phyloP scores from a whole-genome alignment of 2,329 filamentous ascomycete genomes.

The Colletotrichum godetiae region DNA sequence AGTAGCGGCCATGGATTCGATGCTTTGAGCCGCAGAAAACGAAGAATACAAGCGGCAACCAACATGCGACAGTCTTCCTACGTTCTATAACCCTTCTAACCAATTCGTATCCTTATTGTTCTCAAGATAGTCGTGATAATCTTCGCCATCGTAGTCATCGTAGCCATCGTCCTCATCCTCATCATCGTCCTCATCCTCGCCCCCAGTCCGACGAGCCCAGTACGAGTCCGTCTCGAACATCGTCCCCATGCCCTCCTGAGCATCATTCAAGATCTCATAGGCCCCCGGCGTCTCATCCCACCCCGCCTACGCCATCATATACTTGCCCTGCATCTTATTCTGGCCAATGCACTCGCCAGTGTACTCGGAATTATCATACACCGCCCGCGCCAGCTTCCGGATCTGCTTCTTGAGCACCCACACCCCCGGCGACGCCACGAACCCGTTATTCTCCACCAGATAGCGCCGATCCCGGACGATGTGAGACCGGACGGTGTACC shows the following conservation, averaged over 20 bases:
- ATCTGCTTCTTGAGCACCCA: neutral
- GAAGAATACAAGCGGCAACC: neutral
- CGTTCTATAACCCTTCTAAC: too few relatives aligned
- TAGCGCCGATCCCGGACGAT: neutral
- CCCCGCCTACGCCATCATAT: neutral
- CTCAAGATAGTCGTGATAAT: too few relatives aligned
- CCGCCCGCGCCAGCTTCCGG: neutral
- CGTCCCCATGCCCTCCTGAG: neutral
- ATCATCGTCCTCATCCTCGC: neutral
- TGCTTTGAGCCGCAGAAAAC: conserved; percentile 11
- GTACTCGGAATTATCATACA: neutral
- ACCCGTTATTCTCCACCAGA: neutral
- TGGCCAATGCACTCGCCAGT: neutral
- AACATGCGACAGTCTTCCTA: neutral
- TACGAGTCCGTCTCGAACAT: neutral
- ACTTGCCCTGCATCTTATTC: neutral
- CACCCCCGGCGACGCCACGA: neutral
- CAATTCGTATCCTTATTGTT: too few relatives aligned
- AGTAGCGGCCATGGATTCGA: neutral
- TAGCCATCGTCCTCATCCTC: neutral
- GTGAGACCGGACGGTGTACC: neutral
- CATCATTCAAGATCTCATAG: neutral
- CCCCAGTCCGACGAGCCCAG: neutral
- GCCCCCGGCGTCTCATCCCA: neutral
- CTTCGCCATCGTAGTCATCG: neutral